Conservation (phyloP, 169 alveolate genomes). For the Cryptosporidium baileyi region DNA sequence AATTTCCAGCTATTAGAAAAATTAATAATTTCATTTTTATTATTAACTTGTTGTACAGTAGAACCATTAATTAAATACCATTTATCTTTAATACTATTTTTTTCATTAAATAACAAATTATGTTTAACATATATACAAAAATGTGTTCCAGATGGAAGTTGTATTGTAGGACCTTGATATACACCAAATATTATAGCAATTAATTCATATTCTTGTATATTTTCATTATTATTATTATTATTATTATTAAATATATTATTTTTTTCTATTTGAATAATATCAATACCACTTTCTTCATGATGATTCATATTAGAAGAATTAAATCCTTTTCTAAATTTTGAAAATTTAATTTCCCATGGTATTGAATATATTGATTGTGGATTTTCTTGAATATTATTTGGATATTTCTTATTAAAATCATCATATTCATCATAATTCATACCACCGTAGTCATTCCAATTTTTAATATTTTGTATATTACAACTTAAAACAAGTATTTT, state of each 20-base stretch:
- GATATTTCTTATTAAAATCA: background rate
- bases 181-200: conserved; percentile 44
- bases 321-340: conserved; percentile 21
- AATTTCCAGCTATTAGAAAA: conserved; percentile 27
- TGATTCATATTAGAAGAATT: background rate
- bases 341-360: conserved; percentile 12
- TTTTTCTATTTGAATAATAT: conserved; percentile 3
- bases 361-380: background rate
- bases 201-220: background rate
- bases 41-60: conserved; percentile 7
- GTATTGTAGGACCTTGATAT: conserved; percentile 36
- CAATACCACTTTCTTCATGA: background rate
- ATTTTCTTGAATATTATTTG: background rate
- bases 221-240: background rate
- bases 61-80: conserved; percentile 54
- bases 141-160: conserved; percentile 62
- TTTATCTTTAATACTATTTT: background rate
- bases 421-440: conserved; percentile 24
- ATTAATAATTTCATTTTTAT: conserved; percentile 8
- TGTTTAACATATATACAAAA: conserved; percentile 49
- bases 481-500: conserved; percentile 7
- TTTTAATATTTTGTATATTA: background rate
- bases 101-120: background rate
- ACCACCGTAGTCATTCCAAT: conserved; percentile 46
- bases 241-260: background rate